Conservation (phyloP, 2,329 filamentous ascomycete species). For the Nannizziopsis barbatae region DNA sequence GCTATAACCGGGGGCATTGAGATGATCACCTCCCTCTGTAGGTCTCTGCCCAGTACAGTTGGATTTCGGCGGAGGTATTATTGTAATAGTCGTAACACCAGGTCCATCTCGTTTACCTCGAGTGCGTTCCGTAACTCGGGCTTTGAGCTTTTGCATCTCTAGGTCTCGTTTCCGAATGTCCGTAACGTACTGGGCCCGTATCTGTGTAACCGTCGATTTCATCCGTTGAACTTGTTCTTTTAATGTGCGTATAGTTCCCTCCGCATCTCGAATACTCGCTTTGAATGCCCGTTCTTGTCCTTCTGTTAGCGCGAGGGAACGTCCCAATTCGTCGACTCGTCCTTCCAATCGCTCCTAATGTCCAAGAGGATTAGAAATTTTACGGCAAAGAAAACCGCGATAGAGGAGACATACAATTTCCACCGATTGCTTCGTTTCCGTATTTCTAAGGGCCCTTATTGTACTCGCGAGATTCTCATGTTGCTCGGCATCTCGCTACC, state of each 20-base stretch:
- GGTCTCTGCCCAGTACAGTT: slow-evolving; percentile 17
- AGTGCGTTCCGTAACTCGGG: slow-evolving; percentile 63
- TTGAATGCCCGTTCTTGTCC: slow-evolving; percentile 61
- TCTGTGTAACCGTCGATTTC: slow-evolving; percentile 69
- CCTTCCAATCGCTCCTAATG: slow-evolving; percentile 43
- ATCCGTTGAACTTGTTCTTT: slow-evolving; percentile 74
- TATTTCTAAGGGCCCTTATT: slow-evolving; percentile 62
- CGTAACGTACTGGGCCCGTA: slow-evolving; percentile 74
- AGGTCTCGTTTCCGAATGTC: slow-evolving; percentile 84
- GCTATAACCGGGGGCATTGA: slow-evolving; percentile 52
- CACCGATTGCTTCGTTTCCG: slow-evolving; percentile 60
- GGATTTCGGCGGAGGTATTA: slow-evolving; percentile 33
- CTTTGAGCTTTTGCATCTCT: slow-evolving; percentile 79
- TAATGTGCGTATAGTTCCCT: slow-evolving; percentile 60
- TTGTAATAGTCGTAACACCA: slow-evolving; percentile 40
- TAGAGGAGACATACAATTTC: slow-evolving; percentile 46
- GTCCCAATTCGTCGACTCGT: slow-evolving; percentile 46
- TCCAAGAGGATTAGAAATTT: background rate
- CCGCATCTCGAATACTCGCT: slow-evolving; percentile 59
- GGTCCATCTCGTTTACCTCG: slow-evolving; percentile 45
- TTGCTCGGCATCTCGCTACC: slow-evolving; percentile 75
- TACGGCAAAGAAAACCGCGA: no score
- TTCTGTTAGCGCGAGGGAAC: slow-evolving; percentile 49
- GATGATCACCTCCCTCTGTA: slow-evolving; percentile 29
- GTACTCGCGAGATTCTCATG: slow-evolving; percentile 71